Base-by-base conservation (phyloP, 164 flowering plant genomes). In the Warburgia ugandensis region DNA sequence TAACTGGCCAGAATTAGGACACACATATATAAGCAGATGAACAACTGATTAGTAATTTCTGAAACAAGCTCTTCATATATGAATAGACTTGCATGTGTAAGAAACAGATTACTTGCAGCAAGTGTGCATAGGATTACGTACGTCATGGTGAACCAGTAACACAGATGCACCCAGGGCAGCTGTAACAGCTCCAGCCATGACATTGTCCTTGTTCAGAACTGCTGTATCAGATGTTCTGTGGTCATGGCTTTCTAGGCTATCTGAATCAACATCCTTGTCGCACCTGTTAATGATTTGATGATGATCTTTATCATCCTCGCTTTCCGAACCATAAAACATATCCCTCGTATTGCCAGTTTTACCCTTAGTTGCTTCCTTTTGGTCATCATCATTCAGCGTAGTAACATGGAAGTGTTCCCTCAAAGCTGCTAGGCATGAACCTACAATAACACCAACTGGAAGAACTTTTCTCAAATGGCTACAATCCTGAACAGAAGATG, bases 91-190 rank as follows among this genome's bases (percentile, higher is more conserved):
- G n/a, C n/a, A n/a, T n/a, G n/a, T n/a, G n/a, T n/a, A n/a, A 14
- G 43, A 16, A 39, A 39, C 16, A 39, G 8, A 22, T 9, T 16
- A 7, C 6, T 14, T 16, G 20, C 20, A 39, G 19, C 2, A 22
- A 14, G 19, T 14, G 8, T 7, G 14, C 27, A n/a, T 45, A 3
- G 17, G 28, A 25, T 19, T 9, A 33, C 13, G 20, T 78, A 84
- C 92, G 85, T 74, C 75, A 25, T 77, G 76, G 43, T 74, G 67
- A 21, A 67, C 73, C 46, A 92, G 65, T 12, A 88, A 57, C 39
- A 92, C 90, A 66, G 99, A 83, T 50, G 95, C 94, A 28, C 95
- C 96, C 13, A 92, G 66, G 45, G 94, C 99, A 66, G 99, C 91
- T 51, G 96, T 84, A 50, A 92, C 83, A 68, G 95, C 94, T 59